Conservation (phyloP, 768 basidiomycete genomes). For the Pisolithus orientalis region DNA sequence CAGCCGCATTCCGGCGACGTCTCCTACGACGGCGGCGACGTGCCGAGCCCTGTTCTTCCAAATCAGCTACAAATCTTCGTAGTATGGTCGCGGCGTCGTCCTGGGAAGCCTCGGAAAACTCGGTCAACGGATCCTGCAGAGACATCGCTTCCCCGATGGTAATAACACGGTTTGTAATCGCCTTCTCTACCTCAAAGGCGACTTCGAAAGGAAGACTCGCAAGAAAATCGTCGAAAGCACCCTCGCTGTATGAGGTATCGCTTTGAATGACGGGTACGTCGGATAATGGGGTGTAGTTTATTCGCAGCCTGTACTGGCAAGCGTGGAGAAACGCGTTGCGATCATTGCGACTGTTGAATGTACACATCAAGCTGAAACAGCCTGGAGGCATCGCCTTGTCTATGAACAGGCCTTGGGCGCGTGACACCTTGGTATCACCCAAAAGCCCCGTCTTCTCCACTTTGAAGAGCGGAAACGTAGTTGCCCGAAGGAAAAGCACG, state of each 20-base stretch:
- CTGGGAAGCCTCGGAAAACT: conserved; percentile 12
- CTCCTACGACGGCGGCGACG: not conserved
- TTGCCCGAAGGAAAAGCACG: conserved; percentile 27
- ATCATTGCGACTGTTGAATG: conserved; percentile 20
- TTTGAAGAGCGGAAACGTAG: conserved; percentile 27
- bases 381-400: conserved; percentile 21
- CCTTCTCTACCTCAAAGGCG: conserved; percentile 35
- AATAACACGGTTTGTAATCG: conserved; percentile 24
- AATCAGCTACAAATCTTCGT: conserved; percentile 9
- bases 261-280: conserved; percentile 13
- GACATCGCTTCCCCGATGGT: conserved; percentile 14
- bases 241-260: not conserved
- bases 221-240: conserved; percentile 19
- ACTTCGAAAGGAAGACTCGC: conserved; percentile 25
- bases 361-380: conserved; percentile 24
- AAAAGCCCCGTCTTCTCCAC: not conserved
- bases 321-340: conserved; percentile 24
- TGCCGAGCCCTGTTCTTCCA: conserved; percentile 11
- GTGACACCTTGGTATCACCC: conserved; percentile 3
- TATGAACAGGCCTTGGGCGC: conserved; percentile 22
- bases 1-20: not conserved
- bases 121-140: conserved; percentile 13
- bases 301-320: conserved; percentile 15
- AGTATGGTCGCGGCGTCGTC: conserved; percentile 20
- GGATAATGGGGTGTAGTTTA: conserved; percentile 5